Percentiles rank a stretch among this genome's conserved stretches.
These are phyloP conservation scores for Biscogniauxia sp. DNA, from an alignment of 2,329 filamentous ascomycete genomes.

Conservation along the genomic window DNA sequence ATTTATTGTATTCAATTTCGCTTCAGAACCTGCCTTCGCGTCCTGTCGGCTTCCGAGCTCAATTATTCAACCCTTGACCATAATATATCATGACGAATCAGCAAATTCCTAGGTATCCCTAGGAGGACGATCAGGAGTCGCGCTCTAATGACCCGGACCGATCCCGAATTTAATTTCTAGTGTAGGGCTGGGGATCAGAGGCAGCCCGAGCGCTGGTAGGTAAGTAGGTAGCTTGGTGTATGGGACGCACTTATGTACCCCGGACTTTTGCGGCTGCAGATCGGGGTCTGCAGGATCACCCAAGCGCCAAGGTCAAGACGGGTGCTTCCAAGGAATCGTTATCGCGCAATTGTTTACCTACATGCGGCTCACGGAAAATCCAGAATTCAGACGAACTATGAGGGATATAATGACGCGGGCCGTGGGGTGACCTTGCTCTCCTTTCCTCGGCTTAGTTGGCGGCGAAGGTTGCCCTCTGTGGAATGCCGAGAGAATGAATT, in stretches of 20 bases:
- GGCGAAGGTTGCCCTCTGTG: background rate
- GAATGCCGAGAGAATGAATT: background rate
- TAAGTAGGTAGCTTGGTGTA: background rate
- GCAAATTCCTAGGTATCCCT: background rate
- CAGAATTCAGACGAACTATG: background rate
- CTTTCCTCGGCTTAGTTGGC: background rate
- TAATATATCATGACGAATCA: background rate
- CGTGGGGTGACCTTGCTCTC: background rate
- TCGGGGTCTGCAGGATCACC: background rate
- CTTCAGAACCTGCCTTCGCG: background rate
- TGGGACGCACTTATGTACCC: background rate
- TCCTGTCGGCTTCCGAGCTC: background rate
- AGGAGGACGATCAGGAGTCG: background rate
- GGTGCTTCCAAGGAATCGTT: background rate
- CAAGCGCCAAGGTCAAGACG: background rate
- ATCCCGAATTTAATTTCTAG: background rate
- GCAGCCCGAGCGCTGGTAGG: background rate
- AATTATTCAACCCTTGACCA: background rate
- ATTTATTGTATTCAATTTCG: background rate
- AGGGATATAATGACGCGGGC: background rate
- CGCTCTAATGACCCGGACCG: background rate
- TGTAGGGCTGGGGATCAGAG: background rate
- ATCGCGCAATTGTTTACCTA: background rate
- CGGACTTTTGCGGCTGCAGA: background rate
- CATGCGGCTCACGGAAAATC: background rate